phyloP scores from a whole-genome alignment of 2,329 filamentous ascomycete genomes.

The Neophaeococcomyces mojaviensis region DNA sequence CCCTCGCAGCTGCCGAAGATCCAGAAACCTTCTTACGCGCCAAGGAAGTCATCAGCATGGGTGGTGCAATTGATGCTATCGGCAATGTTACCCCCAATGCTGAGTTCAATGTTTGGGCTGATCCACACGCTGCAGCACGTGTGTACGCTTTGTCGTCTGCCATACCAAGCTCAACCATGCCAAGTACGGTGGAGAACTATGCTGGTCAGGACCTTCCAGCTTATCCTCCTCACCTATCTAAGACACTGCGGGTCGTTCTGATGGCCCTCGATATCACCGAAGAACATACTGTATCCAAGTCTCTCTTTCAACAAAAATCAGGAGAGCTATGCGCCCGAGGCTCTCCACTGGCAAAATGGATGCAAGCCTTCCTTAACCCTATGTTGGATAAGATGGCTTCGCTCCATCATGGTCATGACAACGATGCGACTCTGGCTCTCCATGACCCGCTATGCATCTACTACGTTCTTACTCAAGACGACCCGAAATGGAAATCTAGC shows the following conservation, averaged over 20 bases:
- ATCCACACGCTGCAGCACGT: slow-evolving; percentile 67
- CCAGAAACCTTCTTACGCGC: slow-evolving; percentile 80
- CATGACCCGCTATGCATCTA: slow-evolving; percentile 75
- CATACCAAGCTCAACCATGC: slow-evolving; percentile 71
- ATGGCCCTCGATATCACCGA: slow-evolving; percentile 74
- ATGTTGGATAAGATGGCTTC: slow-evolving; percentile 62
- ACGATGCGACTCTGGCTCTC: slow-evolving; percentile 54
- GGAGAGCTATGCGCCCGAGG: slow-evolving; percentile 50
- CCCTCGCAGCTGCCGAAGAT: slow-evolving; percentile 78
- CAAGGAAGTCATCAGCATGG: slow-evolving; percentile 94
- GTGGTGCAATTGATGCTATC: slow-evolving; percentile 67
- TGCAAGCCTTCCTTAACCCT: slow-evolving; percentile 61
- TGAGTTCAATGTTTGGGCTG: slow-evolving; percentile 94
- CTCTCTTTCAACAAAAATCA: slow-evolving; percentile 52
- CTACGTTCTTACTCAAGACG: slow-evolving; percentile 58
- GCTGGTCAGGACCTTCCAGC: slow-evolving; percentile 40
- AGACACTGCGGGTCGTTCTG: slow-evolving; percentile 58
- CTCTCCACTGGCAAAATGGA: slow-evolving; percentile 63
- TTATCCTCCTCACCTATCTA: slow-evolving; percentile 59
- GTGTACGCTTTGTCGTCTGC: slow-evolving; percentile 70
- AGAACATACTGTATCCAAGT: slow-evolving; percentile 57
- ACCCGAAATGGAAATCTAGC: slow-evolving; percentile 36
- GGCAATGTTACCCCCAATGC: slow-evolving; percentile 80
- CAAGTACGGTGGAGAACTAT: slow-evolving; percentile 44
- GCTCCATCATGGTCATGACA: slow-evolving; percentile 48